Evolutionary conservation across 371 early-diverging fungal species (phyloP).

Genomic region (Conidiobolus incongruus): DNA sequence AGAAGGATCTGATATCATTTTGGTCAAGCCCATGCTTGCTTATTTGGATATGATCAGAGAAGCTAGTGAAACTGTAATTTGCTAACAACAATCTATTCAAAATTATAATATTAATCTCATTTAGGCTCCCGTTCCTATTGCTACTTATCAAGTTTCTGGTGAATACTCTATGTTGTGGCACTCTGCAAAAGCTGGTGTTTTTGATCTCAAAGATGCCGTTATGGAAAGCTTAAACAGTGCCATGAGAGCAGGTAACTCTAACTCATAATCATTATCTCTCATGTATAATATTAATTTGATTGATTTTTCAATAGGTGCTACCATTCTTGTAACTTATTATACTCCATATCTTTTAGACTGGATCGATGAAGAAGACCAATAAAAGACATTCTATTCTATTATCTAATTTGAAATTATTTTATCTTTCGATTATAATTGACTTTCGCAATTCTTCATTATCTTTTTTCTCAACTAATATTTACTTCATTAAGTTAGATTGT

Average conservation of each 20-base stretch:
- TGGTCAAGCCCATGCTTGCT: constrained; percentile 92
- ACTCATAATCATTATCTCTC: too few species aligned
- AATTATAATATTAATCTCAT: background rate
- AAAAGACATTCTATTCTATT: too few species aligned
- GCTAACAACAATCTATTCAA: background rate
- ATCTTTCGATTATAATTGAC: too few species aligned
- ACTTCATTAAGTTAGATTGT: too few species aligned
- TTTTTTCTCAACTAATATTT: too few species aligned
- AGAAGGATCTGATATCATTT: constrained; percentile 90
- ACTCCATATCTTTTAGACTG: constrained; percentile 82
- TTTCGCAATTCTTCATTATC: too few species aligned
- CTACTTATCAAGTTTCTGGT: constrained; percentile 85
- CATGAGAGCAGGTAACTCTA: constrained; percentile 55
- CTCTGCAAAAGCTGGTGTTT: constrained; percentile 65
- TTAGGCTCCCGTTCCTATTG: constrained; percentile 32
- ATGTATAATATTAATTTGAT: background rate
- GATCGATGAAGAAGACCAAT: constrained; percentile 32
- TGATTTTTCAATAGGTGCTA: constrained; percentile 26
- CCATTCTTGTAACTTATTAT: constrained; percentile 78
- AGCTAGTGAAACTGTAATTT: constrained; percentile 41
- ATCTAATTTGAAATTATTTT: too few species aligned
- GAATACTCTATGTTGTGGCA: constrained; percentile 90
- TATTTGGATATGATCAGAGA: constrained; percentile 90
- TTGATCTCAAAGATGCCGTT: constrained; percentile 62
- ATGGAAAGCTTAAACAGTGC: constrained; percentile 67